These are phyloP conservation scores for Microdochium bolleyi DNA, from an alignment of 2,329 filamentous ascomycete genomes.

Conservation along the genomic window DNA sequence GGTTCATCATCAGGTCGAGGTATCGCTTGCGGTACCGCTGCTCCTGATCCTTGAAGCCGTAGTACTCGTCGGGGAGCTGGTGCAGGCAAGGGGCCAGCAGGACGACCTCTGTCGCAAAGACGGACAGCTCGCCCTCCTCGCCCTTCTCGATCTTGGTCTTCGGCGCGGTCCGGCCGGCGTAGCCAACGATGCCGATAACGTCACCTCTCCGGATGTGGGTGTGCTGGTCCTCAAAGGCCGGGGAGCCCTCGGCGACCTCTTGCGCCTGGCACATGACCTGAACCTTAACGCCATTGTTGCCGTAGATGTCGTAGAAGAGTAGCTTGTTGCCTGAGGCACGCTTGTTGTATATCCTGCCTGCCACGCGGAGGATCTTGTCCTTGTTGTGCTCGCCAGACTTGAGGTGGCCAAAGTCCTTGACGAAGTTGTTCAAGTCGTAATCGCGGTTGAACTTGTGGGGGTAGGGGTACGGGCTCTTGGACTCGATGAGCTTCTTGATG, in stretches of 20 bases:
- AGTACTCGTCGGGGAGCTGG: slow-evolving; percentile 82
- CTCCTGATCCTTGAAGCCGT: slow-evolving; percentile 92
- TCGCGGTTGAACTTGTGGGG: slow-evolving; percentile 89
- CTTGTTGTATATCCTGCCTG: slow-evolving; percentile 84
- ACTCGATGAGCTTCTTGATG: slow-evolving; percentile 67
- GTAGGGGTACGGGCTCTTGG: slow-evolving; percentile 74
- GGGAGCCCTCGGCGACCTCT: slow-evolving; percentile 57
- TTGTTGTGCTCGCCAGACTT: slow-evolving; percentile 81
- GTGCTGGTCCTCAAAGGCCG: slow-evolving; percentile 79
- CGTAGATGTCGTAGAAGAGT: slow-evolving; percentile 80
- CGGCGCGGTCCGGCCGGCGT: slow-evolving; percentile 76
- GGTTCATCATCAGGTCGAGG: slow-evolving; percentile 96
- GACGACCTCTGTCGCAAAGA: slow-evolving; percentile 81
- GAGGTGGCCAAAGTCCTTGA: slow-evolving; percentile 68
- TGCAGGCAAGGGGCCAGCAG: slow-evolving; percentile 89
- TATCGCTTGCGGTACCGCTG: slow-evolving; percentile 89
- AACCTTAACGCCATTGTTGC: slow-evolving; percentile 53
- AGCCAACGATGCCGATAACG: slow-evolving; percentile 82
- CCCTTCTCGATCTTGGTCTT: slow-evolving; percentile 77
- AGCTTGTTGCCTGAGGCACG: slow-evolving; percentile 76
- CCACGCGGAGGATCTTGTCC: slow-evolving; percentile 68
- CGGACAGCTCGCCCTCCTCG: slow-evolving; percentile 83
- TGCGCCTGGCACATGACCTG: slow-evolving; percentile 92
- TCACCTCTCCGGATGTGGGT: slow-evolving; percentile 85
- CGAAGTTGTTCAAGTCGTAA: slow-evolving; percentile 74